A percentile compares a stretch with the other conserved stretches of the same genome.
phyloP scores from a whole-genome alignment of 176 grass and related monocot species.

The Eremochloa ophiuroides region DNA sequence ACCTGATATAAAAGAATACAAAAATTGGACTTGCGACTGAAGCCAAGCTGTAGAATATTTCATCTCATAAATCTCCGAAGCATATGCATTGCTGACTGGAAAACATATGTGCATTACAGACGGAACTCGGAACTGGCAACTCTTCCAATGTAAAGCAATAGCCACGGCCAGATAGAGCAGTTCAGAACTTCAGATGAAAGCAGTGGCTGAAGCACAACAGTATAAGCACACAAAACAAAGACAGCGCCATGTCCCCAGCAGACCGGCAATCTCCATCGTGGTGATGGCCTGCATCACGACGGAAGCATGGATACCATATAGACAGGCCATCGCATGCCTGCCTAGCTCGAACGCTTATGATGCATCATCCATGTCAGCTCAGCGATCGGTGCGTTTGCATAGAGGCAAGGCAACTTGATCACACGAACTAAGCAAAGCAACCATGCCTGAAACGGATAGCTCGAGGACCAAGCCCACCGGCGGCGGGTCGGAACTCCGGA shows the following conservation, averaged over 20 bases:
- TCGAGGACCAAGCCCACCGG: background rate
- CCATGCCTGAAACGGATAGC: background rate
- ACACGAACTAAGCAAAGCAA: conserved; percentile 25
- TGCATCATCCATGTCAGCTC: conserved; percentile 15
- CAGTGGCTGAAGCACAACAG: background rate
- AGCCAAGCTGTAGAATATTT: background rate
- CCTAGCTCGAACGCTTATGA: conserved; percentile 5
- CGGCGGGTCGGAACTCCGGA: background rate
- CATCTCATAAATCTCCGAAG: conserved; percentile 1
- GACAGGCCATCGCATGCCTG: conserved; percentile 2
- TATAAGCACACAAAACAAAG: background rate
- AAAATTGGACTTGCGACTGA: background rate
- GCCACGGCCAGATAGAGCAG: conserved; percentile 14
- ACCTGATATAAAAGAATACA: background rate
- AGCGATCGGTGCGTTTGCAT: conserved; percentile 20
- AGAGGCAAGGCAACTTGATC: conserved; percentile 21
- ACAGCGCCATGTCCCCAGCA: background rate
- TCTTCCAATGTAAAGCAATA: conserved; percentile 1
- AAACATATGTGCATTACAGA: background rate
- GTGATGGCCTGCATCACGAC: background rate
- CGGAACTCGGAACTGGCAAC: background rate
- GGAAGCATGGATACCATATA: conserved; percentile 3
- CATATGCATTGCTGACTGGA: conserved; percentile 1
- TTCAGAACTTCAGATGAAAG: conserved; percentile 26
- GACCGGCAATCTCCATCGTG: background rate